Evolutionary conservation across 2,329 filamentous ascomycete genomes (phyloP).

Genomic region (Pseudogymnoascus sp.): DNA sequence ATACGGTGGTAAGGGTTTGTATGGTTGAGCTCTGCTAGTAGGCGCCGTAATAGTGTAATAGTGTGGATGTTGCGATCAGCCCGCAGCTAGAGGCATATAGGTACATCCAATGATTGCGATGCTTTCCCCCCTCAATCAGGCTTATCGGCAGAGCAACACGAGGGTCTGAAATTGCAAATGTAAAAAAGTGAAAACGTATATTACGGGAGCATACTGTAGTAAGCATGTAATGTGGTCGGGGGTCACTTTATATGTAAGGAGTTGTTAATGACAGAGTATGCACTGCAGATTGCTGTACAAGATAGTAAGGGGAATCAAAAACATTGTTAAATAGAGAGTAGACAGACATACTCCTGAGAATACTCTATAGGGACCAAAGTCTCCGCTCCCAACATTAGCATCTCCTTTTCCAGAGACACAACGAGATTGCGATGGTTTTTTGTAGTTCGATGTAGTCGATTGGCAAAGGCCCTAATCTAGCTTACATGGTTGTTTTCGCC

Average conservation of each 20-base stretch:
- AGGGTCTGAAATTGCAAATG: slow-evolving; percentile 2
- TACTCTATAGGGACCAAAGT: background rate
- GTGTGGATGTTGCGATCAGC: slow-evolving; percentile 3
- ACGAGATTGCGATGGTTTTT: background rate
- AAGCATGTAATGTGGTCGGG: background rate
- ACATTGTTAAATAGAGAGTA: background rate
- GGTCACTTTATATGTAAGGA: background rate
- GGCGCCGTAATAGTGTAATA: background rate
- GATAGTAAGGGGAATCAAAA: background rate
- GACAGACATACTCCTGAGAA: background rate
- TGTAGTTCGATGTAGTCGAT: background rate
- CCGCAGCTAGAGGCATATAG: background rate
- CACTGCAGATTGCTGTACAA: background rate
- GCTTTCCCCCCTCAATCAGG: background rate
- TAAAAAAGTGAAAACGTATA: background rate
- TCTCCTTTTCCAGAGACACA: background rate
- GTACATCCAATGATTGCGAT: background rate
- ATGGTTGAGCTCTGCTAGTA: background rate
- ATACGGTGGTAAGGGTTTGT: background rate
- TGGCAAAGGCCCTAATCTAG: slow-evolving; percentile 1
- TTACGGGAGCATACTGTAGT: background rate
- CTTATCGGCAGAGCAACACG: slow-evolving; percentile 7
- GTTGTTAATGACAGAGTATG: background rate
- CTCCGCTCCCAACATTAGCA: background rate
- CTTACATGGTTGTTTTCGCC: slow-evolving; percentile 9